A percentile compares a stretch with the other conserved stretches of the same genome.
phyloP scores from a whole-genome alignment of 805 yeast genomes.

The Saccharomyces jurei region DNA sequence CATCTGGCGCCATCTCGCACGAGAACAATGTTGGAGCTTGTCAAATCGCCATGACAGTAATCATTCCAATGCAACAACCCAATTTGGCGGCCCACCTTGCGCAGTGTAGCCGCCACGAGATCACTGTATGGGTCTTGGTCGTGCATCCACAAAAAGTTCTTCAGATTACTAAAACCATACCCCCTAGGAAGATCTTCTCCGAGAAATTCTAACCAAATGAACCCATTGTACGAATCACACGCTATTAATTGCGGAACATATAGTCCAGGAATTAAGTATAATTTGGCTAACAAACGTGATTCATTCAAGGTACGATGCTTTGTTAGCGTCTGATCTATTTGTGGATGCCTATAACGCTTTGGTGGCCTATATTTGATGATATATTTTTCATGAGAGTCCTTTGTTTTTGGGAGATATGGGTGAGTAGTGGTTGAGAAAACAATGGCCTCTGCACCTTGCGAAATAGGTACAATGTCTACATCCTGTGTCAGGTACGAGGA shows the following conservation, averaged over 20 bases:
- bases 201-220: conserved; percentile 81
- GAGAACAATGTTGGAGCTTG: conserved; percentile 78
- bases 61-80: conserved; percentile 69
- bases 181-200: conserved; percentile 51
- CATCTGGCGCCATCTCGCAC: conserved; percentile 23
- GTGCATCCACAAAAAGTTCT: conserved; percentile 62
- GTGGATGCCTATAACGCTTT: conserved; percentile 84
- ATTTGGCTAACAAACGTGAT: conserved; percentile 62
- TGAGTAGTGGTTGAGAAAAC: conserved; percentile 57
- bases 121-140: conserved; percentile 26
- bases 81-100: conserved; percentile 55
- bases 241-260: conserved; percentile 66
- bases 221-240: conserved; percentile 69
- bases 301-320: conserved; percentile 79
- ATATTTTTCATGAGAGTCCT: conserved; percentile 31
- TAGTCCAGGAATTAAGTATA: conserved; percentile 41
- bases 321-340: conserved; percentile 66
- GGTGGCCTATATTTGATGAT: conserved; percentile 82
- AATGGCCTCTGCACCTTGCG: conserved; percentile 90
- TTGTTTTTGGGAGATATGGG: conserved; percentile 47
- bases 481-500: conserved; percentile 36
- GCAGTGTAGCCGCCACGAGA: conserved; percentile 39
- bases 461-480: conserved; percentile 46
- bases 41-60: conserved; percentile 87
- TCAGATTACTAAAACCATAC: conserved; percentile 47